phyloP scores from a whole-genome alignment of 2,329 filamentous ascomycete species.

The Fusarium pseudocircinatum region DNA sequence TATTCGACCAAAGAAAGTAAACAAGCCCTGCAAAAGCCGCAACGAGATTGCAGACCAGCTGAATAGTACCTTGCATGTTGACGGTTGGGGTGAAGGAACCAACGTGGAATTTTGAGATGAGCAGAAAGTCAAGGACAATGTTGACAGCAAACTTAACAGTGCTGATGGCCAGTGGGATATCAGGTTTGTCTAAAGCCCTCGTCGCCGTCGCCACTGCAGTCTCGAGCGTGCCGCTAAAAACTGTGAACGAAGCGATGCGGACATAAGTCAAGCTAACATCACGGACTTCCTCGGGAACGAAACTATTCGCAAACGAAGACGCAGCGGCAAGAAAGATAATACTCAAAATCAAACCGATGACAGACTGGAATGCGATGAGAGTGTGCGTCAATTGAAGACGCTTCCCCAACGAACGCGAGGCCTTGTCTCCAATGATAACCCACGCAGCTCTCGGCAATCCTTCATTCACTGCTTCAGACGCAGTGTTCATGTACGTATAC shows the following conservation, averaged over 20 bases:
- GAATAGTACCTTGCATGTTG: conserved; percentile 71
- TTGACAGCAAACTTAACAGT: conserved; percentile 71
- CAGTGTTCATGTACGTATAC: conserved; percentile 75
- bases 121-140: conserved; percentile 71
- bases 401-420: conserved; percentile 59
- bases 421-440: conserved; percentile 73
- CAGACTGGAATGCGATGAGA: conserved; percentile 67
- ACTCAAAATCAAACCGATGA: conserved; percentile 68
- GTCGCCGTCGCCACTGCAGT: conserved; percentile 69
- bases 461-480: conserved; percentile 77
- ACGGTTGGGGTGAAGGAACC: conserved; percentile 63
- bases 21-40: conserved; percentile 64
- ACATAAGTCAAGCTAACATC: conserved; percentile 69
- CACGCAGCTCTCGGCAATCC: conserved; percentile 75
- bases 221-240: conserved; percentile 70
- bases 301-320: conserved; percentile 63
- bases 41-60: conserved; percentile 67
- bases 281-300: conserved; percentile 70
- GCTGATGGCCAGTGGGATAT: conserved; percentile 74
- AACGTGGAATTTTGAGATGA: conserved; percentile 74
- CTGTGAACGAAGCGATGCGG: conserved; percentile 70
- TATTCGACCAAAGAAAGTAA: conserved; percentile 66
- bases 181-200: conserved; percentile 72
- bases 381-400: conserved; percentile 71
- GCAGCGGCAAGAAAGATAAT: conserved; percentile 66